A percentile compares a stretch with the other conserved stretches of the same genome.
These are phyloP conservation scores for Viola pubescens DNA, from an alignment of 441 rosid genomes.

Conservation along the genomic window DNA sequence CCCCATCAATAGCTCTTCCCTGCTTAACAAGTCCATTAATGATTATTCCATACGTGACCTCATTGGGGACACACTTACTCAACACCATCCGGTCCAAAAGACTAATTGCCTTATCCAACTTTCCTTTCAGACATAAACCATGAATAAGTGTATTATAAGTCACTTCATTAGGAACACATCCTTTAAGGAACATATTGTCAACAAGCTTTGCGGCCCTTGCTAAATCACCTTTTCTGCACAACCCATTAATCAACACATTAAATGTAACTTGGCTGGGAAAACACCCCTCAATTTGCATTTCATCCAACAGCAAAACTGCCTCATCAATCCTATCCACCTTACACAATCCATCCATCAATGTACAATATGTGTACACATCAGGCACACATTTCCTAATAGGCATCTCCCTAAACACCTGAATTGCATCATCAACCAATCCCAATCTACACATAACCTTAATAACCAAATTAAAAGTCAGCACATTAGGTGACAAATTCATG, in stretches of 20 bases:
- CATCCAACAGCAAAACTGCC: conserved; percentile 81
- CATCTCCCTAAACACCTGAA: conserved; percentile 69
- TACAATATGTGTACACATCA: conserved; percentile 75
- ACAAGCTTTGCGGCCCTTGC: conserved; percentile 69
- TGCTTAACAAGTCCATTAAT: conserved; percentile 80
- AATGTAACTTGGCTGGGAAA: conserved; percentile 57
- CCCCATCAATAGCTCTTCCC: conserved; percentile 54
- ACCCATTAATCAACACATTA: conserved; percentile 75
- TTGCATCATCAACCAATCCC: conserved; percentile 59
- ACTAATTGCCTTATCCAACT: conserved; percentile 75
- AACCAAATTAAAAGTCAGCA: conserved; percentile 63
- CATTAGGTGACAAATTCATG: conserved; percentile 50
- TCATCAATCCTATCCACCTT: conserved; percentile 70
- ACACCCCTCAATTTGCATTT: conserved; percentile 90
- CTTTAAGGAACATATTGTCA: conserved; percentile 90
- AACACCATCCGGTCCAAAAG: conserved; percentile 75
- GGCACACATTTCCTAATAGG: conserved; percentile 44
- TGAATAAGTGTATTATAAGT: conserved; percentile 88
- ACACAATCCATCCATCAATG: conserved; percentile 92
- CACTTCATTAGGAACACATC: conserved; percentile 66
- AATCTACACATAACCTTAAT: conserved; percentile 69
- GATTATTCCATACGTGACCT: conserved; percentile 71
- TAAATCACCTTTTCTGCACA: conserved; percentile 80
- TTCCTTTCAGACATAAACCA: conserved; percentile 75
- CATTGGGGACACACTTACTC: conserved; percentile 64